A percentile compares a stretch with the other conserved stretches of the same genome.
Conservation (phyloP, 352 stramenopile species). For the Phytopythium helicoides region DNA sequence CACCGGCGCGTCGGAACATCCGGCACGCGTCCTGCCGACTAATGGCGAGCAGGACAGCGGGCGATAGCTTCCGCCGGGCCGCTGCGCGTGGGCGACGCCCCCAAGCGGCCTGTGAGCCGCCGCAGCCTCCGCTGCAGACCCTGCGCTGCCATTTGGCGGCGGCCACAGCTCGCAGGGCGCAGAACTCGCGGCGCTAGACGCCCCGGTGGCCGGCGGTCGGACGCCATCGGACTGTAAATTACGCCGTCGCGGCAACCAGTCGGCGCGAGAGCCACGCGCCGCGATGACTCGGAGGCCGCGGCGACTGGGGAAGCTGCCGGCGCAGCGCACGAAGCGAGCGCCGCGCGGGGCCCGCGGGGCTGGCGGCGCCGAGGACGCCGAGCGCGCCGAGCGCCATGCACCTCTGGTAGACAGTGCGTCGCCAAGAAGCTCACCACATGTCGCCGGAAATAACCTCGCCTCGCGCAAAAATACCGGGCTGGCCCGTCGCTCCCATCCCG, state of each 20-base stretch:
- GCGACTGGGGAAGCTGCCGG: too few species aligned
- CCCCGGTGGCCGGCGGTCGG: not conserved
- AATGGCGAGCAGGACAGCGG: constrained; percentile 1
- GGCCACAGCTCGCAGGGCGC: too few species aligned
- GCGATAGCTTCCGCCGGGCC: constrained; percentile 37
- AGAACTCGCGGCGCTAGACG: not conserved
- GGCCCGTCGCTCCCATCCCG: not conserved
- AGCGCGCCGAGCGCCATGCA: too few species aligned
- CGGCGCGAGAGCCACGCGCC: not conserved
- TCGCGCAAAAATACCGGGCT: constrained; percentile 3
- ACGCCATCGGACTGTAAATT: too few species aligned
- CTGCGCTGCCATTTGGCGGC: not conserved
- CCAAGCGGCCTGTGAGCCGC: not conserved
- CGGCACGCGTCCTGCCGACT: not conserved
- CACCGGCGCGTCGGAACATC: not conserved
- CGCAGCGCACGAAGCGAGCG: too few species aligned
- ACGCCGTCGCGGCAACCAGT: too few species aligned
- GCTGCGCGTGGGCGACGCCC: constrained; percentile 5
- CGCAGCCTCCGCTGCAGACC: constrained; percentile 5
- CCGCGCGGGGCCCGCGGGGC: too few species aligned
- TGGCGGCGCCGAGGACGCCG: too few species aligned
- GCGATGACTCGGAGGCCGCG: too few species aligned
- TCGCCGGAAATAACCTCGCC: constrained; percentile 7
- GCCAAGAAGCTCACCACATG: not conserved
- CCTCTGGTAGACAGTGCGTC: not conserved